Conservation (phyloP, 2,329 filamentous ascomycete species). For the Pestalotiopsis fici region DNA sequence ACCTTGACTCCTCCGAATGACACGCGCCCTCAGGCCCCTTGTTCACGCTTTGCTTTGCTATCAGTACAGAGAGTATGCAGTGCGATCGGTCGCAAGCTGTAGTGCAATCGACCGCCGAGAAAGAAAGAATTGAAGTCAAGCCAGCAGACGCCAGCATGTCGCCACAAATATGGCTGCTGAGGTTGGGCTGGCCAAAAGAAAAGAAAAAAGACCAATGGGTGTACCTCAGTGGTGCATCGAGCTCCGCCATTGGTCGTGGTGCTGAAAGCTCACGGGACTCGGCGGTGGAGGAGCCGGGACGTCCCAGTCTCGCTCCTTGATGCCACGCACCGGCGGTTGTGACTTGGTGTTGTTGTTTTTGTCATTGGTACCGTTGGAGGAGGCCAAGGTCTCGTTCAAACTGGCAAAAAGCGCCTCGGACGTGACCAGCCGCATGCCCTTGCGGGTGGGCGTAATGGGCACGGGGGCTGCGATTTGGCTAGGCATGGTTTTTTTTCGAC, state of each 20-base stretch:
- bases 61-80: constrained; percentile 23
- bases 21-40: constrained; percentile 8
- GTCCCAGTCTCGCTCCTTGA: constrained; percentile 60
- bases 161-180: no score
- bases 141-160: not conserved
- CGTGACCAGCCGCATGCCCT: constrained; percentile 44
- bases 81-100: constrained; percentile 5
- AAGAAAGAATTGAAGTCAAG: not conserved
- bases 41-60: constrained; percentile 16
- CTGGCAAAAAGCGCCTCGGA: constrained; percentile 54
- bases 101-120: not conserved
- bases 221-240: constrained; percentile 34
- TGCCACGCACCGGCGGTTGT: constrained; percentile 47
- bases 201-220: not conserved
- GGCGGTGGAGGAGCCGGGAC: constrained; percentile 67
- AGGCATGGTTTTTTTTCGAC: constrained; percentile 36
- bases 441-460: constrained; percentile 48
- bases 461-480: constrained; percentile 46
- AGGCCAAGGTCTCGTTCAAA: constrained; percentile 51
- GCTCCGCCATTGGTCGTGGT: constrained; percentile 55
- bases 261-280: constrained; percentile 63
- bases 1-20: constrained; percentile 24
- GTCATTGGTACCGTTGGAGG: constrained; percentile 14
- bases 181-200: no score
- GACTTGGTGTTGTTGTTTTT: constrained; percentile 16